Base-by-base conservation (phyloP, 2,329 filamentous ascomycete species). In the Lasiodiplodia sp. region DNA sequence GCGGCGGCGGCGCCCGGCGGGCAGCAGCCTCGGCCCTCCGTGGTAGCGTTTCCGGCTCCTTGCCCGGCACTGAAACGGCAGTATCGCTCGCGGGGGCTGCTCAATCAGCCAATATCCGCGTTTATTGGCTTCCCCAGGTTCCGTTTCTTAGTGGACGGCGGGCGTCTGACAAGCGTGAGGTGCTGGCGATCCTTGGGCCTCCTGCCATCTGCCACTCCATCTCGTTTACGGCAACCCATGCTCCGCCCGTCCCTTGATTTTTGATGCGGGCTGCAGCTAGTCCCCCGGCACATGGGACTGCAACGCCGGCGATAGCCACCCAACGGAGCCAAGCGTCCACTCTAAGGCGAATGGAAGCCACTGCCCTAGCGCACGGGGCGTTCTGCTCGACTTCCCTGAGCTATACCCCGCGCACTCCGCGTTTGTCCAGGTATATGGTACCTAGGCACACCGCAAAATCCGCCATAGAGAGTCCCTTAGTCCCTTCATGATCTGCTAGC, bases 21-120 rank as follows among this genome's bases (percentile, higher is more conserved):
- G 58, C 57, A 47, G 57, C 28, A 18, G 44, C 44, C 44, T 47
- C 44, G 18, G n/a, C 44, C n/a, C 60, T 14, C 44, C 25, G 44
- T 12, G 58, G 58, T 44, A 51, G 58, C 60, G 44, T 53, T 49
- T 52, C 47, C 23, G 60, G 31, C n/a, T 16, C 31, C 60, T 37
- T 23, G 44, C 44, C 60, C 60, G 60, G 60, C 60, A 64, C 60
- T 52, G 60, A 64, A 64, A 64, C 60, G 60, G 60, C 60, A 64
- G 51, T 64, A 25, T 64, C 37, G 44, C 60, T 64, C 44, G 60
- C 60, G 60, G 65, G 53, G 65, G 65, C 56, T 51, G 56, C 53
- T 60, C 72, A 72, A 76, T 78, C 76, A 76, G 70, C 74, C 75
- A 79, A 80, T 79, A 76, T 78, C 73, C 66, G 68, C 72, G 75